Evolutionary conservation across 768 basidiomycete genomes (phyloP).

Genomic region (Mycena galericulata): DNA sequence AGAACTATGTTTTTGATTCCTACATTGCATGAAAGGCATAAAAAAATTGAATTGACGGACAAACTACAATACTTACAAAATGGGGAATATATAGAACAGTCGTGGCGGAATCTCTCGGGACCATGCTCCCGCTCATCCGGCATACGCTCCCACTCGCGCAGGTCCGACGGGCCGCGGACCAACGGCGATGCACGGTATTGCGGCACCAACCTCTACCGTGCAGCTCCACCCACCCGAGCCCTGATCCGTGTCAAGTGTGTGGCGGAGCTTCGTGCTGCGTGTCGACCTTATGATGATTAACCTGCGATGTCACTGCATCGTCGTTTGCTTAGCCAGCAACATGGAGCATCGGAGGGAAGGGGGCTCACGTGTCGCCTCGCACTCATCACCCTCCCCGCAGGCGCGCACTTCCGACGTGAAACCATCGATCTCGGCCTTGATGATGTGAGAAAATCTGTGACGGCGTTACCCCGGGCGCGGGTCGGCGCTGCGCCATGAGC

Average conservation of each 20-base stretch:
- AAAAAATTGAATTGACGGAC: too few species aligned
- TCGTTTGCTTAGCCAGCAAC: slow-evolving; percentile 3
- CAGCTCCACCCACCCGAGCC: slow-evolving; percentile 67
- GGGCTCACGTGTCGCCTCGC: slow-evolving; percentile 74
- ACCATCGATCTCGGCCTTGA: slow-evolving; percentile 78
- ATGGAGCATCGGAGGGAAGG: slow-evolving; percentile 4
- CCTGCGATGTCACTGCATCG: slow-evolving; percentile 68
- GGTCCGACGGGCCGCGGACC: slow-evolving; percentile 36
- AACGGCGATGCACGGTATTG: slow-evolving; percentile 47
- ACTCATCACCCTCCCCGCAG: slow-evolving; percentile 79
- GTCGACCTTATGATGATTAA: slow-evolving; percentile 83
- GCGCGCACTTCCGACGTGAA: slow-evolving; percentile 66
- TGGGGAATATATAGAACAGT: too few species aligned
- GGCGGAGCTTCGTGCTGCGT: slow-evolving; percentile 74
- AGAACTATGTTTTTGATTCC: too few species aligned
- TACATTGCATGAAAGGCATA: too few species aligned
- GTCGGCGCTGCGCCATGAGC: slow-evolving; percentile 32
- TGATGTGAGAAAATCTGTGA: slow-evolving; percentile 72
- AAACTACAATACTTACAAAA: too few species aligned
- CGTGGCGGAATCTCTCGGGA: too few species aligned
- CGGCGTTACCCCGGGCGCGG: slow-evolving; percentile 27
- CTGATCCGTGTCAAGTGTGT: slow-evolving; percentile 68
- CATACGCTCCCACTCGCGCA: slow-evolving; percentile 35
- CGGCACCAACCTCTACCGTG: slow-evolving; percentile 54
- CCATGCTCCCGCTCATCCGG: slow-evolving; percentile 35